Base-by-base conservation (phyloP, 1,284 basidiomycete genomes). In the Cutaneotrichosporon sp. region DNA sequence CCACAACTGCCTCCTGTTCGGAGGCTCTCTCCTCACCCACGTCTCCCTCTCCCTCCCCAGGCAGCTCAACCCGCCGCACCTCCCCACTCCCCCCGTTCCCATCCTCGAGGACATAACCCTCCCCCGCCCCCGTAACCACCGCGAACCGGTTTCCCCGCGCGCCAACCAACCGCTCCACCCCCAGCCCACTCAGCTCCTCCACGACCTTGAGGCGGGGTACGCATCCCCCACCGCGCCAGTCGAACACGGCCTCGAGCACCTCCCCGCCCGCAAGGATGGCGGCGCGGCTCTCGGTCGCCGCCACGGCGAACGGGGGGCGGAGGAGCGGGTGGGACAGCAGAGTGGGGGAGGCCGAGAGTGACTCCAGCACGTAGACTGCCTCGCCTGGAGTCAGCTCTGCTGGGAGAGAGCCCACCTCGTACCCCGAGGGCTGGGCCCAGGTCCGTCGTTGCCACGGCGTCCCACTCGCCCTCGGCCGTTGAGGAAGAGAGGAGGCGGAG, bases 101-200 rank as follows among this genome's bases (percentile, higher is more conserved):
- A 3, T 16, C 14, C 16, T 55, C 38, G 25, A 55, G 38, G 13
- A 55, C n/a, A 10, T 45, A 55, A n/a, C 22, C 54, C 54, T 55
- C 54, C 42, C 54, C 54, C 5, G 54, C 54, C 18, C 2, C 54
- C 27, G 54, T 55, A 2, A 55, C 18, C 5, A n/a, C 54, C 2
- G 25, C 54, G 11, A 45, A 20, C 25, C 54, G 54, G 18, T 45
- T 45, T 11, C 42, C 54, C 16, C 54, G 38, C 8, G 42, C 54
- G 5, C 25, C 14, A 6, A 45, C 36, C 6, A 31, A 18, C n/a
- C 14, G 8, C 2, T 11, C 4, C 11, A 55, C 54, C 3, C 29
- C 54, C 8, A 55, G 42, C 16, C 54, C 54, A 2, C 16, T 3
- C 3, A 55, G 25, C 24, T 55, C 54, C 24, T 55, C 54, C 10